Conservation (phyloP, 1,139 yeast species). For the Blastobotrys persicus region DNA sequence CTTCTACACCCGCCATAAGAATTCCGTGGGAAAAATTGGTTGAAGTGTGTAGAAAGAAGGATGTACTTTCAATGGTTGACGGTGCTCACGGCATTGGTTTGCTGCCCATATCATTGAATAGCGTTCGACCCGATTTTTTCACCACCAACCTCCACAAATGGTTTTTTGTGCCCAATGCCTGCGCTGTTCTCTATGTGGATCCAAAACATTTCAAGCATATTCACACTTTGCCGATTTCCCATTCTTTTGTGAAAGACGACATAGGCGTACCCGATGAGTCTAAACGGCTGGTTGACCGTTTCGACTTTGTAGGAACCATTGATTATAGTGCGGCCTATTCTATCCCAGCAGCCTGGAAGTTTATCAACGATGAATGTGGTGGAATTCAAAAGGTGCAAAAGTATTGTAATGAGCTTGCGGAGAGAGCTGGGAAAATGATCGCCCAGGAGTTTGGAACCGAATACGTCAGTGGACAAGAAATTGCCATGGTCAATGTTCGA, state of each 20-base stretch:
- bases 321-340: constrained; percentile 38
- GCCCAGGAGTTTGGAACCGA: constrained; percentile 36
- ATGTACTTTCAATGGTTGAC: constrained; percentile 58
- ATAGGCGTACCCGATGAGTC: constrained; percentile 13
- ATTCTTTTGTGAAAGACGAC: constrained; percentile 20
- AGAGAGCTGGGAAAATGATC: constrained; percentile 42
- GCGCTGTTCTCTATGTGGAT: constrained; percentile 60
- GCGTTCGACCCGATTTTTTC: constrained; percentile 58
- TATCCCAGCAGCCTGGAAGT: constrained; percentile 47
- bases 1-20: constrained; percentile 62
- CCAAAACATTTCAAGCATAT: constrained; percentile 49
- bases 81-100: constrained; percentile 73
- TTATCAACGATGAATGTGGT: constrained; percentile 56
- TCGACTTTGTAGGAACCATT: constrained; percentile 39
- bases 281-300: constrained; percentile 32
- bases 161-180: constrained; percentile 58
- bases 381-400: constrained; percentile 54
- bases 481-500: constrained; percentile 50
- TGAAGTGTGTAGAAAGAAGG: constrained; percentile 47
- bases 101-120: constrained; percentile 46
- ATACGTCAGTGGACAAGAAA: constrained; percentile 30
- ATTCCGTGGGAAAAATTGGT: constrained; percentile 56
- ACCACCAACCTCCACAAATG: constrained; percentile 70
- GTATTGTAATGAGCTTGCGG: constrained; percentile 49
- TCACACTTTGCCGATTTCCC: constrained; percentile 60